phyloP scores from a whole-genome alignment of 202 grass and related monocot genomes.

The Bolboschoenoplectus hybrid region DNA sequence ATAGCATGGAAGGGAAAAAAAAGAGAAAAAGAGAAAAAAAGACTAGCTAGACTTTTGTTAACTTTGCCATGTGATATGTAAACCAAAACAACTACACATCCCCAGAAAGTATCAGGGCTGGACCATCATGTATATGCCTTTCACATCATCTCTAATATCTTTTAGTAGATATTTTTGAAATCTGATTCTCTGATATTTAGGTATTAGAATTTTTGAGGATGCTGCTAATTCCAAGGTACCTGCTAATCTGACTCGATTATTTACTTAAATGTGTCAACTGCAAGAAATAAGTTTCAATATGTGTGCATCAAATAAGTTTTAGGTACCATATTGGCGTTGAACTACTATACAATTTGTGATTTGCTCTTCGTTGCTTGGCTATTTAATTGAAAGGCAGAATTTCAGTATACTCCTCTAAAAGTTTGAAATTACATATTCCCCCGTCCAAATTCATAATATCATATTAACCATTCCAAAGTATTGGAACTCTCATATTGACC shows the following conservation, averaged over 20 bases:
- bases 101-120: background rate
- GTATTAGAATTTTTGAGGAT: slow-evolving; percentile 94
- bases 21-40: background rate
- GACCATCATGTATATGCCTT: background rate
- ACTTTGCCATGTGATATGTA: slow-evolving; percentile 6
- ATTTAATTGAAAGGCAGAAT: slow-evolving; percentile 30
- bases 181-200: slow-evolving; percentile 54
- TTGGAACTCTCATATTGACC: no score
- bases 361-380: background rate
- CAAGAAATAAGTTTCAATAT: background rate
- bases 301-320: background rate
- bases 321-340: background rate
- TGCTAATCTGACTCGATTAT: slow-evolving; percentile 42
- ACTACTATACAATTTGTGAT: background rate
- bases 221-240: slow-evolving; percentile 74
- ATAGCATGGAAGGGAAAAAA: background rate
- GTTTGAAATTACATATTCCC: no score
- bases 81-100: background rate
- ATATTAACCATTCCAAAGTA: no score
- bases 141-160: slow-evolving; percentile 21
- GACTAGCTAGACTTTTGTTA: background rate
- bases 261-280: slow-evolving; percentile 15
- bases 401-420: no score
- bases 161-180: slow-evolving; percentile 20
- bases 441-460: no score